Evolutionary conservation across 768 basidiomycete genomes (phyloP).

Genomic region (Tephrocybe rancida): DNA sequence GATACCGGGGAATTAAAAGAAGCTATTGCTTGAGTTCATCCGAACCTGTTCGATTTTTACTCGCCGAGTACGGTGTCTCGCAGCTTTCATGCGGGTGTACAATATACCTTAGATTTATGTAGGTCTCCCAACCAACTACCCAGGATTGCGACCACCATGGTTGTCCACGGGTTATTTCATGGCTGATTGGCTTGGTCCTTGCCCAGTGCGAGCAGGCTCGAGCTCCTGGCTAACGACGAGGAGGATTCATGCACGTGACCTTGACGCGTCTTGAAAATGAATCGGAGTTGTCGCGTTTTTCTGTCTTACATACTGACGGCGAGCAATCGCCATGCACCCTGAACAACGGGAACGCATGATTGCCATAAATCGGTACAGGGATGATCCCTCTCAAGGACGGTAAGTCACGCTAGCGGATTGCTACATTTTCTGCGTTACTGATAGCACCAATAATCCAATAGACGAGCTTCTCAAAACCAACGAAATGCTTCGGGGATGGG

Average conservation of each 20-base stretch:
- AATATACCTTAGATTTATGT: slow-evolving; percentile 10
- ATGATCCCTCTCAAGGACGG: slow-evolving; percentile 27
- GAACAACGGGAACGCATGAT: background rate
- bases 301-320: background rate
- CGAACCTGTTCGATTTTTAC: background rate
- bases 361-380: background rate
- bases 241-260: background rate
- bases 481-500: slow-evolving; percentile 34
- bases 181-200: background rate
- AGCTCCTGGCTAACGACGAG: no score
- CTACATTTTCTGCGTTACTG: background rate
- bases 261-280: background rate
- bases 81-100: background rate
- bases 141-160: no score
- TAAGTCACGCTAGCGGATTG: background rate
- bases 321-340: background rate
- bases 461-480: slow-evolving; percentile 31
- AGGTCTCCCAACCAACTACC: background rate
- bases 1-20: slow-evolving; percentile 77
- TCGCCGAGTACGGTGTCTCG: background rate
- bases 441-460: slow-evolving; percentile 20
- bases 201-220: no score
- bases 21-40: slow-evolving; percentile 21
- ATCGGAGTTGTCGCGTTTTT: background rate
- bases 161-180: no score